Conservation (phyloP, 768 basidiomycete species). For the Tephrocybe sp. region DNA sequence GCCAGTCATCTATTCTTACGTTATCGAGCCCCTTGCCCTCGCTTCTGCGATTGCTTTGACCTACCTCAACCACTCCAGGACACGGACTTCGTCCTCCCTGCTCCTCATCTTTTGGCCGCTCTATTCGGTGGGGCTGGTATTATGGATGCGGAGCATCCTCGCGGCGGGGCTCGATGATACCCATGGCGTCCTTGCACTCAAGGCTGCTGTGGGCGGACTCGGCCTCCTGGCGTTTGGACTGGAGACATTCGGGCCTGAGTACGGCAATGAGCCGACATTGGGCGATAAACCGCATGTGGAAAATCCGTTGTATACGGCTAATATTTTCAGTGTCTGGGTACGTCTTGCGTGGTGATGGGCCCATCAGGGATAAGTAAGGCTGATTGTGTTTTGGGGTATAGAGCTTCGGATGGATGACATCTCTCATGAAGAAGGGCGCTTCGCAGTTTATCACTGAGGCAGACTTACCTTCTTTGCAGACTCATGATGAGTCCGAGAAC, state of each 20-base stretch:
- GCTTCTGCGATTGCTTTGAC: slow-evolving; percentile 51
- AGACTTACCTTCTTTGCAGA: slow-evolving; percentile 76
- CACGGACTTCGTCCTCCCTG: slow-evolving; percentile 66
- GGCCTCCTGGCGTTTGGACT: slow-evolving; percentile 58
- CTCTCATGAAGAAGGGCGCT: slow-evolving; percentile 70
- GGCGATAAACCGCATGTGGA: slow-evolving; percentile 45
- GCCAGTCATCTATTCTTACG: slow-evolving; percentile 49
- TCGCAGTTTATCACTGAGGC: slow-evolving; percentile 73
- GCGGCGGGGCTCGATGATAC: slow-evolving; percentile 28
- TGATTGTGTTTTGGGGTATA: slow-evolving; percentile 18
- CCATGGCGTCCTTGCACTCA: slow-evolving; percentile 41
- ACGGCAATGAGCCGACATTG: slow-evolving; percentile 25
- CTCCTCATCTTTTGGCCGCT: slow-evolving; percentile 84
- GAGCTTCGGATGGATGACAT: slow-evolving; percentile 88
- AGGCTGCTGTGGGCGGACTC: slow-evolving; percentile 39
- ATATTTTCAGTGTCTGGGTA: slow-evolving; percentile 76
- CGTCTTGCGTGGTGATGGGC: too few relatives aligned
- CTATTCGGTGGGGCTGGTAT: slow-evolving; percentile 46
- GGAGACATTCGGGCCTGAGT: slow-evolving; percentile 72
- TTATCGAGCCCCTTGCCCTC: slow-evolving; percentile 59
- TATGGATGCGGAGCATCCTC: slow-evolving; percentile 65
- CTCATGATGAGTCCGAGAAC: slow-evolving; percentile 66
- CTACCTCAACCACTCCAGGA: slow-evolving; percentile 68
- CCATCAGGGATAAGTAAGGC: neutral
- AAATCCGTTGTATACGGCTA: slow-evolving; percentile 73